Evolutionary conservation across 345 rosid species (phyloP).

Genomic region (Microcos paniculata): DNA sequence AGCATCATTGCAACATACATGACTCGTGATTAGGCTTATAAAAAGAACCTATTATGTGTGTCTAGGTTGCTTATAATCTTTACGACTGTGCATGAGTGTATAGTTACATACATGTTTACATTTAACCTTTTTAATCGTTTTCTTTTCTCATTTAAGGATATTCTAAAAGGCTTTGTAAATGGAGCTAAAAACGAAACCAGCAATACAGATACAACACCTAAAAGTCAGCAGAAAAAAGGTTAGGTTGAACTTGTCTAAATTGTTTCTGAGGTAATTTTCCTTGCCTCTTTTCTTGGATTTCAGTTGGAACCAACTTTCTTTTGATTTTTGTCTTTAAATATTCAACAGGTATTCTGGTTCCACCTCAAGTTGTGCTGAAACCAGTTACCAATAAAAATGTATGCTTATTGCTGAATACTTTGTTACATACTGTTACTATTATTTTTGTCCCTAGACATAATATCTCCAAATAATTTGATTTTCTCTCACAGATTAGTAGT

Average conservation of each 20-base stretch:
- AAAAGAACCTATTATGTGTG: background rate
- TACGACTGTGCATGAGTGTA: background rate
- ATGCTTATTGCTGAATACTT: conserved; percentile 19
- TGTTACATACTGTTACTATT: conserved; percentile 2
- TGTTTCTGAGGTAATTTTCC: conserved; percentile 2
- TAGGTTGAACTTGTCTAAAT: conserved; percentile 9
- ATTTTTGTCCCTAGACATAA: conserved; percentile 7
- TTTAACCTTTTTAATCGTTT: conserved; percentile 7
- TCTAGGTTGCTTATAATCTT: background rate
- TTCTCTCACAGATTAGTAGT: conserved; percentile 42
- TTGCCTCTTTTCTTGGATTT: conserved; percentile 4
- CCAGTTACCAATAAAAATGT: conserved; percentile 38
- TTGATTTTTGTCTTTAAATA: conserved; percentile 11
- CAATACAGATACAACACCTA: conserved; percentile 9
- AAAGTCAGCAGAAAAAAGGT: conserved; percentile 37
- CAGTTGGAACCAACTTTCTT: background rate
- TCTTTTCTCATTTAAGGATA: conserved; percentile 33
- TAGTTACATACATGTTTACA: background rate
- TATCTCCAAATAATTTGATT: conserved; percentile 14
- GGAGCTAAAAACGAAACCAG: conserved; percentile 35
- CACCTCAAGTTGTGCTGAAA: conserved; percentile 21
- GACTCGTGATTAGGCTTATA: background rate
- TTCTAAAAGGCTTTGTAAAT: conserved; percentile 16
- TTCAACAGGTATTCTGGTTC: conserved; percentile 33
- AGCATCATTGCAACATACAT: too few species aligned